phyloP scores from a whole-genome alignment of 2,329 filamentous ascomycete genomes.

The Pseudogymnoascus sp. region DNA sequence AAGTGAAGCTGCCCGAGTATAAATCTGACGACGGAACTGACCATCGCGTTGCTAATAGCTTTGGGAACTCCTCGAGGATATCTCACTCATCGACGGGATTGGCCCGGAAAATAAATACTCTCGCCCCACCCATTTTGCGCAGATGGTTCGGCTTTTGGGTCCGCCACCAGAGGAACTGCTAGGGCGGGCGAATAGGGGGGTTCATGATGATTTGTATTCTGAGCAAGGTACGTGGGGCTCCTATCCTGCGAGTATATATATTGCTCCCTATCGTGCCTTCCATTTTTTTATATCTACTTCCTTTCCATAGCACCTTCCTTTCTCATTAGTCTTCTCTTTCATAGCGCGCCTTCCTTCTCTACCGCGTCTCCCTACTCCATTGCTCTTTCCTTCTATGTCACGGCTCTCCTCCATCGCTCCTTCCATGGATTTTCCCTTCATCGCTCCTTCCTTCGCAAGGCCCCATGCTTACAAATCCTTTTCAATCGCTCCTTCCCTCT shows the following conservation, averaged over 20 bases:
- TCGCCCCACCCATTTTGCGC: conserved; percentile 33
- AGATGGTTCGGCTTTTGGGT: conserved; percentile 37
- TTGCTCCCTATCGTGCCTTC: not conserved
- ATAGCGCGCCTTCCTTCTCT: not conserved
- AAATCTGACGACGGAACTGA: not conserved
- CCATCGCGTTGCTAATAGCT: conserved; percentile 10
- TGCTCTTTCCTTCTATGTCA: too few relatives aligned
- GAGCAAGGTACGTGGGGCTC: not conserved
- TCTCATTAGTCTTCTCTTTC: not conserved
- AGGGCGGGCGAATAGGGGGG: conserved; percentile 19
- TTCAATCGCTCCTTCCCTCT: not conserved
- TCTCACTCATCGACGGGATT: conserved; percentile 10
- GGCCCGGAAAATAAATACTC: conserved; percentile 24
- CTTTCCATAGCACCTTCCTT: not conserved
- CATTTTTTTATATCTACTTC: not conserved
- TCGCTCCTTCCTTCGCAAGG: too few relatives aligned
- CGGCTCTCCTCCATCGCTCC: too few relatives aligned
- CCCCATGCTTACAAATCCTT: too few relatives aligned
- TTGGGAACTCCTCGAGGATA: conserved; percentile 16
- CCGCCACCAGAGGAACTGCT: conserved; percentile 32
- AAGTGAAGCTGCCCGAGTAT: not conserved
- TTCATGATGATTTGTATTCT: not conserved
- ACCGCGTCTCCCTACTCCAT: not conserved
- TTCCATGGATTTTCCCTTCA: too few relatives aligned
- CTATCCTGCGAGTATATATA: not conserved